These are phyloP conservation scores for Neurospora sp. DNA, from an alignment of 495 filamentous ascomycete species.

Conservation along the genomic window DNA sequence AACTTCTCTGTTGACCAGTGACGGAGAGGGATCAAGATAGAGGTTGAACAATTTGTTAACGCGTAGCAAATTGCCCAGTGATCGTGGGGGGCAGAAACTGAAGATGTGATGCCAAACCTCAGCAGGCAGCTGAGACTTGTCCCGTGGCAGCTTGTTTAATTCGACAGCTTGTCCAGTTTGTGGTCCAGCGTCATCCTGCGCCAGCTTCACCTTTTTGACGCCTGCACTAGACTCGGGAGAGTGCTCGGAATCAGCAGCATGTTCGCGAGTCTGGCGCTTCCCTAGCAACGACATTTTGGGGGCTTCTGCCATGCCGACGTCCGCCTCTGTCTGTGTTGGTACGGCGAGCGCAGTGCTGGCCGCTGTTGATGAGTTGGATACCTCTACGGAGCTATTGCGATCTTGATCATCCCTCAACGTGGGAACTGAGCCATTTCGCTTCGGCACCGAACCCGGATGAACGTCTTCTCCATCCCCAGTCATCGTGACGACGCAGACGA, in stretches of 20 bases:
- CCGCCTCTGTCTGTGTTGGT: not conserved
- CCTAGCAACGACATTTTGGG: not conserved
- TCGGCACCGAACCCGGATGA: not conserved
- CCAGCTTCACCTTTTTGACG: slow-evolving; percentile 30
- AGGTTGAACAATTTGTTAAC: slow-evolving; percentile 43
- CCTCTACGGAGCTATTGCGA: not conserved
- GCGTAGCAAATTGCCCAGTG: slow-evolving; percentile 38
- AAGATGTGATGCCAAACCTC: slow-evolving; percentile 50
- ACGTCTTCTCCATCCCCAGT: not conserved
- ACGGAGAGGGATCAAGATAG: slow-evolving; percentile 38
- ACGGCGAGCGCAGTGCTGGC: not conserved
- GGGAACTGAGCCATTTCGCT: not conserved
- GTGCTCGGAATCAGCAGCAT: not conserved
- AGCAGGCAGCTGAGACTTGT: slow-evolving; percentile 34
- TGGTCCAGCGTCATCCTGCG: slow-evolving; percentile 7
- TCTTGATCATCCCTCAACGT: not conserved
- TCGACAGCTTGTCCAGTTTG: slow-evolving; percentile 1
- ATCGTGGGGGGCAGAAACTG: slow-evolving; percentile 40
- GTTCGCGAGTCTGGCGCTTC: slow-evolving; percentile 29
- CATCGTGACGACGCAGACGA: not conserved
- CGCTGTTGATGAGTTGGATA: not conserved
- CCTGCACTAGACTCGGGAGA: not conserved
- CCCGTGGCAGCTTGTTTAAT: slow-evolving; percentile 6
- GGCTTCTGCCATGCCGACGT: slow-evolving; percentile 12
- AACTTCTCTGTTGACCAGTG: slow-evolving; percentile 11